Evolutionary conservation across 1,139 yeast genomes (phyloP).

Genomic region (Geotrichum cucujoidarum): DNA sequence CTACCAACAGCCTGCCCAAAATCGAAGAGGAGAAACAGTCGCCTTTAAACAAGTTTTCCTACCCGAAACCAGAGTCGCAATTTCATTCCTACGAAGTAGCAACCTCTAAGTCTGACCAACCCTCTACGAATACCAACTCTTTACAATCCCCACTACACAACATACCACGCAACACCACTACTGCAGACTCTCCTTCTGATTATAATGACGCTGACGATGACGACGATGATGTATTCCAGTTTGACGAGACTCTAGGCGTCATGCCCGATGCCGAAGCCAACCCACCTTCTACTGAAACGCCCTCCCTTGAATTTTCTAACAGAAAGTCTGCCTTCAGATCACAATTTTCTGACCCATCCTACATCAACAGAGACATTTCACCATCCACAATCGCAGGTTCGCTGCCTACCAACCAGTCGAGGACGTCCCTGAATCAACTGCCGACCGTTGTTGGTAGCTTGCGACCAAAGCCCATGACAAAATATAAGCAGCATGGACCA

Average conservation of each 20-base stretch:
- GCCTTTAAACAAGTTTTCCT: not conserved
- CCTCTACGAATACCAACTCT: not conserved
- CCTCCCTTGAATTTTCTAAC: not conserved
- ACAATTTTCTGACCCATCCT: conserved; percentile 6
- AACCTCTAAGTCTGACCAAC: not conserved
- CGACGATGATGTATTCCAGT: conserved; percentile 19
- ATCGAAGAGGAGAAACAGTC: not conserved
- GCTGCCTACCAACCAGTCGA: conserved; percentile 17
- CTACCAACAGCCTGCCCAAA: not conserved
- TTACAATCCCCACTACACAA: not conserved
- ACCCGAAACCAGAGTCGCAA: not conserved
- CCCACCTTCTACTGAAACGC: not conserved
- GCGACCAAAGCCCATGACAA: conserved; percentile 9
- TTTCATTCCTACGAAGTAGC: not conserved
- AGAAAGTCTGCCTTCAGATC: not conserved
- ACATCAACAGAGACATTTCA: conserved; percentile 1
- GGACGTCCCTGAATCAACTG: conserved; percentile 13
- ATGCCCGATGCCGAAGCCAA: conserved; percentile 5
- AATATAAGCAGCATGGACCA: conserved; percentile 8
- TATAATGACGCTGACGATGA: conserved; percentile 11
- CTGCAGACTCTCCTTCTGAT: not conserved
- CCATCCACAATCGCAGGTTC: conserved; percentile 11
- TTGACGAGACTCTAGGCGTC: conserved; percentile 18
- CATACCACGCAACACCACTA: too few species aligned
- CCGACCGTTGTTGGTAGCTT: conserved; percentile 20